Conservation (phyloP, 2,329 filamentous ascomycete species). For the Macroventuria anomochaeta region DNA sequence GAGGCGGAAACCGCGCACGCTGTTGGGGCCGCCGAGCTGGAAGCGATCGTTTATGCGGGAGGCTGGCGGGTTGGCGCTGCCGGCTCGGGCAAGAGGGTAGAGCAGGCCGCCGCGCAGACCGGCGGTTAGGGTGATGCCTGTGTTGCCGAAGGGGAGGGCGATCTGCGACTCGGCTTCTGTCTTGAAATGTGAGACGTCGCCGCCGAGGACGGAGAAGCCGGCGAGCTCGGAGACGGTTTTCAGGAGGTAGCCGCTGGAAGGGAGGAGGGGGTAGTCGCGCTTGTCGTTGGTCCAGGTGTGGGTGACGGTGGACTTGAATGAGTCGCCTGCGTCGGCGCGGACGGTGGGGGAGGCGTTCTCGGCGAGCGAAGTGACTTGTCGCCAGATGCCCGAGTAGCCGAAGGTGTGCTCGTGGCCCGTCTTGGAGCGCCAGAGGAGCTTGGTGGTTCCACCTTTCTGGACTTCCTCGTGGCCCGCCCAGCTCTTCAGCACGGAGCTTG, state of each 20-base stretch:
- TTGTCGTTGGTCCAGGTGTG: slow-evolving; percentile 82
- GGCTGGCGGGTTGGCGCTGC: slow-evolving; percentile 62
- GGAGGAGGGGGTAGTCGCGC: slow-evolving; percentile 84
- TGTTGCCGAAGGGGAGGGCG: slow-evolving; percentile 75
- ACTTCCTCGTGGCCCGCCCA: slow-evolving; percentile 96
- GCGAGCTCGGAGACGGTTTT: slow-evolving; percentile 84
- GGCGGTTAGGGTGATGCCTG: slow-evolving; percentile 81
- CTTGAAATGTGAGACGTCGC: slow-evolving; percentile 94
- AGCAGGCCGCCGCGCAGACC: slow-evolving; percentile 82
- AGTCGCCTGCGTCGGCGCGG: slow-evolving; percentile 85
- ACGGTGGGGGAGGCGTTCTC: slow-evolving; percentile 80
- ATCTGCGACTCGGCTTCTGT: slow-evolving; percentile 83
- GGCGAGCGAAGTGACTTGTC: slow-evolving; percentile 82
- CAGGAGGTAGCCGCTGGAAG: slow-evolving; percentile 79
- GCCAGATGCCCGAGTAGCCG: slow-evolving; percentile 82
- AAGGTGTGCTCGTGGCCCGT: slow-evolving; percentile 76
- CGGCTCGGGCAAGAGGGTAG: slow-evolving; percentile 76
- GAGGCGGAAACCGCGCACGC: slow-evolving; percentile 91
- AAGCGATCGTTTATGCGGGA: slow-evolving; percentile 94
- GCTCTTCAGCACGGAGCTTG: slow-evolving; percentile 83
- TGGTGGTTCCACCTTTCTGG: slow-evolving; percentile 76
- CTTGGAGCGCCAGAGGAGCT: slow-evolving; percentile 74
- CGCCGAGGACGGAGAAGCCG: slow-evolving; percentile 80
- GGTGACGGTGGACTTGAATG: slow-evolving; percentile 83
- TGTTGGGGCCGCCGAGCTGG: slow-evolving; percentile 90